Evolutionary conservation across 2,329 filamentous ascomycete genomes (phyloP).

Genomic region (Exophiala sp.): DNA sequence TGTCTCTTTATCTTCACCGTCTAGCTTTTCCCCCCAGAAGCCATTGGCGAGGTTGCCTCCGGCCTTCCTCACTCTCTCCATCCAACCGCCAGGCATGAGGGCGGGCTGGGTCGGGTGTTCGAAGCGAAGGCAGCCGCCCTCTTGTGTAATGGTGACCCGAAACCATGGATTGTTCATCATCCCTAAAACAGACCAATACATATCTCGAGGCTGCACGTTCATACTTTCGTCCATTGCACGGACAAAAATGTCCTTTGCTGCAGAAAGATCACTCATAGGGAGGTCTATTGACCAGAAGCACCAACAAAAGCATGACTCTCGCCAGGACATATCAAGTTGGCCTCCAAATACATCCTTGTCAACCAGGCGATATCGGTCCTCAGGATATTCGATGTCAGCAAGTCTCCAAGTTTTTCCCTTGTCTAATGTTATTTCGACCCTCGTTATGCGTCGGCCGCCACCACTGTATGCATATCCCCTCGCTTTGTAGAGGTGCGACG

Average conservation of each 20-base stretch:
- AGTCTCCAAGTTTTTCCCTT: slow-evolving; percentile 74
- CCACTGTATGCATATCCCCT: slow-evolving; percentile 85
- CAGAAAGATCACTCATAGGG: slow-evolving; percentile 54
- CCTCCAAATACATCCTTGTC: slow-evolving; percentile 66
- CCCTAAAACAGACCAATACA: slow-evolving; percentile 91
- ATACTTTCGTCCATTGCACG: slow-evolving; percentile 86
- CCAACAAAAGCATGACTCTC: slow-evolving; percentile 82
- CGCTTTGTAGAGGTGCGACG: slow-evolving; percentile 54
- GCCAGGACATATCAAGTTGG: slow-evolving; percentile 70
- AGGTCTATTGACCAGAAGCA: slow-evolving; percentile 81
- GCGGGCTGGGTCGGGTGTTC: slow-evolving; percentile 84
- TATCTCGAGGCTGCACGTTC: slow-evolving; percentile 79
- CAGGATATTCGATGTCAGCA: slow-evolving; percentile 71
- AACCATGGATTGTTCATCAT: slow-evolving; percentile 99
- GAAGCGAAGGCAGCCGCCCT: slow-evolving; percentile 61
- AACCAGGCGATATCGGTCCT: slow-evolving; percentile 71
- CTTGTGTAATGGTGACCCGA: slow-evolving; percentile 67
- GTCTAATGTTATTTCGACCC: slow-evolving; percentile 77
- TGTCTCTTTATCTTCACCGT: slow-evolving; percentile 46
- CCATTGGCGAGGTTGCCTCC: slow-evolving; percentile 76
- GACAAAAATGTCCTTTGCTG: slow-evolving; percentile 68
- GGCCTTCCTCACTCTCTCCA: slow-evolving; percentile 79
- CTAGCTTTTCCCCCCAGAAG: slow-evolving; percentile 71
- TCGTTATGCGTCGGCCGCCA: slow-evolving; percentile 73
- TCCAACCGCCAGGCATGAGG: slow-evolving; percentile 76